Percentiles rank a stretch among this genome's conserved stretches.
These are phyloP conservation scores for Hypoxylon lienhwacheense DNA, from an alignment of 495 filamentous ascomycete species.

Conservation along the genomic window DNA sequence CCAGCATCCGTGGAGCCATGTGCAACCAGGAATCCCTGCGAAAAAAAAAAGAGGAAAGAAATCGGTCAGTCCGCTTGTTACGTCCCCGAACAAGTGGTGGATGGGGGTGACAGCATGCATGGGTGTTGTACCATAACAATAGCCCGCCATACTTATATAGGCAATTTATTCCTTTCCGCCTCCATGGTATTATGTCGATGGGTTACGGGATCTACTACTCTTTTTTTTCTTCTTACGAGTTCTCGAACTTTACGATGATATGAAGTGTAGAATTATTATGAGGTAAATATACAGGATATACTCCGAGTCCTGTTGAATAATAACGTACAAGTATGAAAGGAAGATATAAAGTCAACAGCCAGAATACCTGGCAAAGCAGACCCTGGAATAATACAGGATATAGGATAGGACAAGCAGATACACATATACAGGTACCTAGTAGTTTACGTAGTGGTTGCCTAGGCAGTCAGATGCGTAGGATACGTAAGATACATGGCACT, in stretches of 20 bases:
- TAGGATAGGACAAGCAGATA: conserved; percentile 7
- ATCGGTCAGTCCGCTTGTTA: conserved; percentile 25
- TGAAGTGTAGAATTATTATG: too few species aligned
- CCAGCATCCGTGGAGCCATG: conserved; percentile 21
- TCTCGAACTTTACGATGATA: too few species aligned
- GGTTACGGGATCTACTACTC: too few species aligned
- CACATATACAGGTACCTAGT: conserved; percentile 7
- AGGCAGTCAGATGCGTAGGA: background rate
- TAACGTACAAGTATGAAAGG: too few species aligned
- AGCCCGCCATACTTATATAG: conserved; percentile 5
- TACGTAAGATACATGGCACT: too few species aligned
- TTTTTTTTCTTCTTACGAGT: too few species aligned
- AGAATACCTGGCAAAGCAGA: too few species aligned
- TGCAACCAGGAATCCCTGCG: conserved; percentile 24
- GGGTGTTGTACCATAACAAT: conserved; percentile 11
- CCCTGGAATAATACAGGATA: conserved; percentile 4
- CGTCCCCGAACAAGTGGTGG: conserved; percentile 11
- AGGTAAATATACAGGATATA: too few species aligned
- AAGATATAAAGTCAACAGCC: too few species aligned
- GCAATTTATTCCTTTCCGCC: too few species aligned
- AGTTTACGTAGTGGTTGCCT: conserved; percentile 21
- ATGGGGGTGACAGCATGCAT: conserved; percentile 19
- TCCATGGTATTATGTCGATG: too few species aligned
- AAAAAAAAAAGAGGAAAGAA: conserved; percentile 14
- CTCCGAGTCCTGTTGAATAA: too few species aligned